Evolutionary conservation across 371 early-diverging fungal species (phyloP).

Genomic region (Rhizomucor miehei): DNA sequence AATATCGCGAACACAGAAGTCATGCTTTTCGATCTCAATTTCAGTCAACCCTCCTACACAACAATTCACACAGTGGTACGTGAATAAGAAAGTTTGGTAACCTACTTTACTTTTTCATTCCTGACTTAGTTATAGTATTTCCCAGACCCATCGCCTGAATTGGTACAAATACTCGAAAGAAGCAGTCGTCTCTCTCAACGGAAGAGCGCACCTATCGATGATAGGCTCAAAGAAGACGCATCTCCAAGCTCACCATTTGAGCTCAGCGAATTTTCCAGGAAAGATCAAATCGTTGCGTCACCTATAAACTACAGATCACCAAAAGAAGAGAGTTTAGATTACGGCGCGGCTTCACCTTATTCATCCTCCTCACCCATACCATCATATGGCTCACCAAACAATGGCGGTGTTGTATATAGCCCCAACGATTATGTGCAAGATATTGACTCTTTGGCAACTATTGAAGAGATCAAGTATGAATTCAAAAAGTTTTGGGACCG

Average conservation of each 20-base stretch:
- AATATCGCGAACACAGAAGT: conserved; percentile 39
- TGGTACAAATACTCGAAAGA: conserved; percentile 11
- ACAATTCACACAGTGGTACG: conserved; percentile 43
- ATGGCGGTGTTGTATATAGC: conserved; percentile 5
- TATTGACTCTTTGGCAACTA: conserved; percentile 3
- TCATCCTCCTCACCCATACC: conserved; percentile 11
- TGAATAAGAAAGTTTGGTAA: not conserved
- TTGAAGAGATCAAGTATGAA: conserved; percentile 8
- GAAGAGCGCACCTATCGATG: conserved; percentile 3
- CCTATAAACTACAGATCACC: conserved; percentile 14
- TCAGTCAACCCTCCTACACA: conserved; percentile 50
- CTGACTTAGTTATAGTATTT: conserved; percentile 11
- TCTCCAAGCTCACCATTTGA: not conserved
- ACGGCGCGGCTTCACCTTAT: conserved; percentile 8
- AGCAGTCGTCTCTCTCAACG: not conserved
- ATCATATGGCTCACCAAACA: conserved; percentile 9
- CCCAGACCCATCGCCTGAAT: conserved; percentile 24
- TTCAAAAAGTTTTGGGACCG: not conserved
- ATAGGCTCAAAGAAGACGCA: conserved; percentile 4
- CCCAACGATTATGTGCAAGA: conserved; percentile 12
- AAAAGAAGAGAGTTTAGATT: not conserved
- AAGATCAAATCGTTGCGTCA: conserved; percentile 13
- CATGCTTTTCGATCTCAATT: conserved; percentile 60
- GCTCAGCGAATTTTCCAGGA: not conserved
- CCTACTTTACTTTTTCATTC: not conserved